Evolutionary conservation across 2,329 filamentous ascomycete species (phyloP).

Genomic region (Fusarium sp.): DNA sequence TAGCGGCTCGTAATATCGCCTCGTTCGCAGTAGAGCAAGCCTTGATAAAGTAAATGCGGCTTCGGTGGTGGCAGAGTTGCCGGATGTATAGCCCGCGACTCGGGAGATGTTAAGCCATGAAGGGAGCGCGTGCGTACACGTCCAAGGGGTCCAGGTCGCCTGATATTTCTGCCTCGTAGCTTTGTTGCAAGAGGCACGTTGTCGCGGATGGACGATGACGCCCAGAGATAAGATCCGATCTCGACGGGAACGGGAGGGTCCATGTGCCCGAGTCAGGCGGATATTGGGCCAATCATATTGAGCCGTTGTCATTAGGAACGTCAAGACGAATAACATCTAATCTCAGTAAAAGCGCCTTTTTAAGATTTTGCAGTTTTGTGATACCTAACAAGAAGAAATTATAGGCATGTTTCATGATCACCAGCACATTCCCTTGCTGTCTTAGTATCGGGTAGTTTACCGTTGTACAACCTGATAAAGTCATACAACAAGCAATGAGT

Average conservation of each 20-base stretch:
- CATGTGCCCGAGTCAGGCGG: slow-evolving; percentile 42
- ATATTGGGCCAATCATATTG: slow-evolving; percentile 17
- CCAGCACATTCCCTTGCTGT: neutral
- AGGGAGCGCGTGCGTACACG: slow-evolving; percentile 17
- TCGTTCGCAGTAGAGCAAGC: slow-evolving; percentile 1
- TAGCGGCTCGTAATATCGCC: neutral
- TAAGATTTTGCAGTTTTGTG: neutral
- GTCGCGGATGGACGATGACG: slow-evolving; percentile 10
- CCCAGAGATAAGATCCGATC: slow-evolving; percentile 35
- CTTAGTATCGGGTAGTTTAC: neutral
- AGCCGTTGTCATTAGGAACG: neutral
- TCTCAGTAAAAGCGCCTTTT: neutral
- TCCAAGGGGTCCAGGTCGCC: slow-evolving; percentile 14
- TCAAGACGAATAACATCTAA: too few relatives aligned
- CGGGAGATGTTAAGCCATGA: slow-evolving; percentile 20
- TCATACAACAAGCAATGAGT: slow-evolving; percentile 1
- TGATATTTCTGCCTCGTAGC: slow-evolving; percentile 15
- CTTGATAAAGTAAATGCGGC: neutral
- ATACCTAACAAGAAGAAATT: neutral
- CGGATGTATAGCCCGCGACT: slow-evolving; percentile 20
- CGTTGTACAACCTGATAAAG: neutral
- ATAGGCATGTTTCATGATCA: slow-evolving; percentile 9
- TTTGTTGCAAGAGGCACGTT: slow-evolving; percentile 2
- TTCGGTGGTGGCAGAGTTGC: slow-evolving; percentile 5
- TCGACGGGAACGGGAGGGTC: slow-evolving; percentile 18